Base-by-base conservation (phyloP, 2,329 filamentous ascomycete species). In the Fusarium compactum region DNA sequence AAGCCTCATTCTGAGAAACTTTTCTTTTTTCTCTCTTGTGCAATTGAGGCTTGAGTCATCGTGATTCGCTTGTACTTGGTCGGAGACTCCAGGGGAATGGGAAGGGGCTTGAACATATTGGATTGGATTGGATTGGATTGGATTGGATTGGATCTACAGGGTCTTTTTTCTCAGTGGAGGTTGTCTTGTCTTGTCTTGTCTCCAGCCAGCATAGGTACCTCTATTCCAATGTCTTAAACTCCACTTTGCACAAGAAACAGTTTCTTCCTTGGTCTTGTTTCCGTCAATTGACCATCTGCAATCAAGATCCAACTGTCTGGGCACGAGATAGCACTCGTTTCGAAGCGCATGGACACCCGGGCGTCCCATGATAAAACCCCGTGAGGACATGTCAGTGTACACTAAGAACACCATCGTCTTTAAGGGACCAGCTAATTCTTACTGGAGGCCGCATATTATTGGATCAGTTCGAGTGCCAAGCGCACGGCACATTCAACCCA, bases 141-240 rank as follows among this genome's bases (percentile, higher is more conserved):
- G 34, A 65, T 74, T 65, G 60, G 34, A 65, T 74, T 70, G 61
- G 71, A 74, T 74, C 71, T 74, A 72, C 66, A 74, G 71, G 71
- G 71, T 74, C 69, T 53, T 69, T 54, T 53, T 22, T 43, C 25
- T 38, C n/a, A n/a, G 67, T 55, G 67, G 63, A 69, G 52, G 67
- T 38, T 34, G 32, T 38, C 32, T 62, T 54, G 66, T 66, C 51
- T 38, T 38, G 34, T 38, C 34, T 62, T 51, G 66, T 67, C 52
- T 69, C 56, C 56, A 62, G 34, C 45, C 65, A 38, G 5, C 34
- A 5, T 6, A 38, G 32, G 3, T 38, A 38, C 56, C 47, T 67
- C 53, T 38, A 57, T 57, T 47, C 34, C 18, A 58, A 22, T 70
- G 67, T 70, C 62, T 70, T 40, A 32, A 65, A 65, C 54, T 55